These are phyloP conservation scores for Geranomyces variabilis DNA, from an alignment of 192 early-diverging fungal species.

Conservation along the genomic window DNA sequence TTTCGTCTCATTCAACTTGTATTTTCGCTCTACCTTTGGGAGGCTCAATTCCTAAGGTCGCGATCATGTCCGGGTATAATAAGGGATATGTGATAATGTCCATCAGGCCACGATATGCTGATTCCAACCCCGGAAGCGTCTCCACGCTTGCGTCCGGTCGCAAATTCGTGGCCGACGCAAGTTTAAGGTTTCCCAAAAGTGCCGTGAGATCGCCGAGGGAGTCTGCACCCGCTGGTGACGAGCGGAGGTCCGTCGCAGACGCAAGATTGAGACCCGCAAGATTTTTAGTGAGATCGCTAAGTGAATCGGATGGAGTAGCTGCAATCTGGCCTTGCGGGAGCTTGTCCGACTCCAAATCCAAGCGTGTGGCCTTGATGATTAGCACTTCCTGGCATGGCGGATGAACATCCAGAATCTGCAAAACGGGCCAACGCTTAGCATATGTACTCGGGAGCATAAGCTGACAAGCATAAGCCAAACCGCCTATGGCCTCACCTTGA, in stretches of 20 bases:
- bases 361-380: neutral
- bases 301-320: neutral
- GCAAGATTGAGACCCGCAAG: too few relatives aligned
- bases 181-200: neutral
- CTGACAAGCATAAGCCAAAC: neutral
- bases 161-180: neutral
- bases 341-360: neutral
- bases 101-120: slow-evolving; percentile 70
- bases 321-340: neutral
- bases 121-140: slow-evolving; percentile 64
- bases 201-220: neutral
- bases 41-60: slow-evolving; percentile 71
- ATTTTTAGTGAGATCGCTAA: too few relatives aligned
- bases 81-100: slow-evolving; percentile 83
- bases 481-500: neutral
- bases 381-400: neutral
- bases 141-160: neutral
- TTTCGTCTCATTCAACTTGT: slow-evolving; percentile 1
- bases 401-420: slow-evolving; percentile 1
- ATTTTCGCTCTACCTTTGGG: slow-evolving; percentile 53
- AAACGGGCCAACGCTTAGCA: neutral
- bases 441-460: too few relatives aligned
- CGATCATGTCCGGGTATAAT: slow-evolving; percentile 56
- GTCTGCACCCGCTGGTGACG: neutral
- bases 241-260: too few relatives aligned